phyloP scores from a whole-genome alignment of 139 green algal species.

The Chlorella sp. region DNA sequence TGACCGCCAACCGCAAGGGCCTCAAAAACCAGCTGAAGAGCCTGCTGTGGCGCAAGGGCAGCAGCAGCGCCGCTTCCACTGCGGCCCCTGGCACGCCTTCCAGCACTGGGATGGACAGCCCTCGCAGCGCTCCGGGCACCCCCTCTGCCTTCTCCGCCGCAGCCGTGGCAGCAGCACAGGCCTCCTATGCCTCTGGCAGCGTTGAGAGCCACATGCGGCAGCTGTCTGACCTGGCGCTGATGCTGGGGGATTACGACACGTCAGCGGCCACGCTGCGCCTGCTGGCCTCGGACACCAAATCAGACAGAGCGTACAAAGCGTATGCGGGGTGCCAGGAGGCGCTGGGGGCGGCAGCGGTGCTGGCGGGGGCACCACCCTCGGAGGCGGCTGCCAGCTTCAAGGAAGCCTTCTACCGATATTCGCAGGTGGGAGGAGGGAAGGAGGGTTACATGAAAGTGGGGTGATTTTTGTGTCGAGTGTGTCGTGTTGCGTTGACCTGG shows the following conservation, averaged over 20 bases:
- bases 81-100: neutral
- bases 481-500: no score
- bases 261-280: constrained; percentile 83
- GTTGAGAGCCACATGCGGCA: constrained; percentile 84
- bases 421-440: constrained; percentile 13
- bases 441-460: neutral
- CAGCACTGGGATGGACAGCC: constrained; percentile 24
- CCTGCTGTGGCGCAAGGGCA: constrained; percentile 69
- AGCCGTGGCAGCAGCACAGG: neutral
- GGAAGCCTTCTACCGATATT: constrained; percentile 59
- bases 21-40: constrained; percentile 90
- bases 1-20: constrained; percentile 74
- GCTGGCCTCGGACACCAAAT: constrained; percentile 67
- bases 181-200: constrained; percentile 38
- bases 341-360: constrained; percentile 47
- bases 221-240: constrained; percentile 85
- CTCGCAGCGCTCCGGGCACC: constrained; percentile 28
- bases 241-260: constrained; percentile 87
- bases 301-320: constrained; percentile 73
- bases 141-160: neutral
- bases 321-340: constrained; percentile 85
- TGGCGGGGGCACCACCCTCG: constrained; percentile 28
- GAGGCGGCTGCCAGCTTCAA: constrained; percentile 46
- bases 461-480: neutral
- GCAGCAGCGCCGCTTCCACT: no score